Evolutionary conservation across 2,329 filamentous ascomycete genomes (phyloP).

Genomic region (Lasiodiplodia hormozganensis): DNA sequence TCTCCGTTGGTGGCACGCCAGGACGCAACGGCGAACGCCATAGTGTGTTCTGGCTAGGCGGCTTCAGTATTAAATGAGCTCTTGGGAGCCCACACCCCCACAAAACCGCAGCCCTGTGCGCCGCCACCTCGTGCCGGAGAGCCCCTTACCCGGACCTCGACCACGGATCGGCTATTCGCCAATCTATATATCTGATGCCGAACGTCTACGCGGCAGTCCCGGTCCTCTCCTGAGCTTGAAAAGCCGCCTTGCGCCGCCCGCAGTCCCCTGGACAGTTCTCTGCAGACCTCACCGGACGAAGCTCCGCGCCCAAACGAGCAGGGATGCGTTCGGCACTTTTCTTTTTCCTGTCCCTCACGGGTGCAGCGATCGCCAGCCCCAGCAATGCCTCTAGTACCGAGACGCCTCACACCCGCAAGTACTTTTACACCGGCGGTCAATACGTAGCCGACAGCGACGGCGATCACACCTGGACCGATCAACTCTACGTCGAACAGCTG

Average conservation of each 20-base stretch:
- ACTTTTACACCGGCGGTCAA: conserved; percentile 39
- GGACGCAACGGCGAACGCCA: conserved; percentile 16
- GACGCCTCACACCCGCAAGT: conserved; percentile 32
- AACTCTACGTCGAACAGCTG: conserved; percentile 43
- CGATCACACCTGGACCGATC: conserved; percentile 27
- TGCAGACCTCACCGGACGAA: background rate
- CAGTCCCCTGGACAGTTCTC: too few relatives aligned
- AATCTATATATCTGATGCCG: conserved; percentile 26
- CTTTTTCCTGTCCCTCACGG: conserved; percentile 2
- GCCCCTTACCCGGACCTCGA: background rate
- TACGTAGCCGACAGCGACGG: conserved; percentile 29
- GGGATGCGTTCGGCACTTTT: conserved; percentile 12
- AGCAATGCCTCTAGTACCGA: background rate
- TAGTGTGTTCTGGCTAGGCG: background rate
- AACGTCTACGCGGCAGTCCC: background rate
- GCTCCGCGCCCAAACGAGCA: background rate
- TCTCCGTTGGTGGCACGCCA: conserved; percentile 4
- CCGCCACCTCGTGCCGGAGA: conserved; percentile 1
- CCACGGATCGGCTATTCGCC: conserved; percentile 14
- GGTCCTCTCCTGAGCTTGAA: background rate
- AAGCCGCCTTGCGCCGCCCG: background rate
- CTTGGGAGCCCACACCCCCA: conserved; percentile 6
- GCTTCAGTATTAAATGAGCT: background rate
- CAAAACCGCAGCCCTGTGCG: conserved; percentile 7
- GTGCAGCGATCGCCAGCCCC: conserved; percentile 10